Base-by-base conservation (phyloP, 768 basidiomycete genomes). In the Tulasnella sp. region DNA sequence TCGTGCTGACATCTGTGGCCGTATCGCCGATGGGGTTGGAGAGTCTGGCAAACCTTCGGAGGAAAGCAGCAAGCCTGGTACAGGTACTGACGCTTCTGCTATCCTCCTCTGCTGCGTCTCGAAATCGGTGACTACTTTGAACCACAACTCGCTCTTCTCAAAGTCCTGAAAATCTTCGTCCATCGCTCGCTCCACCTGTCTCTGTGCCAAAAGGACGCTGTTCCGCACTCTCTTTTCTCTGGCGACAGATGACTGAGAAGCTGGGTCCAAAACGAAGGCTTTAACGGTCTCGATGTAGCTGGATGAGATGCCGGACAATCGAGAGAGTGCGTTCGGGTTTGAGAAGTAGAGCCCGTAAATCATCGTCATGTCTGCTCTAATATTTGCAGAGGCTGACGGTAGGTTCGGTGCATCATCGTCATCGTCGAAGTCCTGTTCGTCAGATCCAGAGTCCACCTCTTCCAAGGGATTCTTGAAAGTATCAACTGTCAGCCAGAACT, bases 401-500 rank as follows among this genome's bases (percentile, higher is more conserved):
- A 61, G 5, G 27, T 64, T 54, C 27, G 58, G 58, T 32, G 76
- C 30, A 23, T 78, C 52, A 21, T 78, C 76, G 43, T 81, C 80
- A 29, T 83, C 83, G 13, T 81, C 83, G 52, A 82, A 81, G 32
- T 81, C 85, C 21, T 72, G 72, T 19, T 72, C 70, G 2, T 74
- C 69, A 2, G 67, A 48, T 10, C 62, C 72, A 13, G 77, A 77
- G 64, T 91, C 85, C 4, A 86, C 78, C 2, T 82, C 80, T 70
- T 96, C 94, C 26, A 99, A 73, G 0, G 96, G 96, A 65, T 95
- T 91, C 73, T 97, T 97, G 78, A 98, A 95, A 60, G 90, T 91
- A 73, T 99, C 93, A 2, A 97, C 89, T 0, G 92, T 91, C 1
- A 98, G 76, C 95, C 95, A 98, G 72, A 97, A 99, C 64, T 98